Evolutionary conservation across 202 grass and related monocot genomes (phyloP).

Genomic region (Schoenoplectus tabernaemontani): DNA sequence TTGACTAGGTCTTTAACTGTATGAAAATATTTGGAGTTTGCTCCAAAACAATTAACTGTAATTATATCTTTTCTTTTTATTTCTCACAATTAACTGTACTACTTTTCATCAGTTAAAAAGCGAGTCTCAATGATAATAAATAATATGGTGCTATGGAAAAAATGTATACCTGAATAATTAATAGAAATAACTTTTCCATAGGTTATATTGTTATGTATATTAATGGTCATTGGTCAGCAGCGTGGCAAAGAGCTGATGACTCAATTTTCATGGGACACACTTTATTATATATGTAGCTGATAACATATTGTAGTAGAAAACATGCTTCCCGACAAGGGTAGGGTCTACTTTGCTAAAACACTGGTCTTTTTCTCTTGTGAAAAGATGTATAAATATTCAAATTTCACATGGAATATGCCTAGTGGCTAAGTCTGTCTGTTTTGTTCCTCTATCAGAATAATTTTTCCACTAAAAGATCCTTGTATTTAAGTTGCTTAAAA

Average conservation of each 20-base stretch:
- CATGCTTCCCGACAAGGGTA: conserved; percentile 2
- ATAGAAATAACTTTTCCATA: neutral
- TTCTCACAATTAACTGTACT: neutral
- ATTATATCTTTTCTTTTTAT: neutral
- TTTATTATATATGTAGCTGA: neutral
- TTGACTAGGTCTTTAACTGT: too few species aligned
- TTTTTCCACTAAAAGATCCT: neutral
- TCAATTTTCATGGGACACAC: neutral
- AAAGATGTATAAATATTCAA: conserved; percentile 11
- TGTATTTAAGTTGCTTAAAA: neutral
- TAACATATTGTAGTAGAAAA: neutral
- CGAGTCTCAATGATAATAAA: neutral
- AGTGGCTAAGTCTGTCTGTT: neutral
- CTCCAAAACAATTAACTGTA: too few species aligned
- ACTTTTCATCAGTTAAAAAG: neutral
- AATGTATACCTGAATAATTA: neutral
- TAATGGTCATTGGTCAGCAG: too few species aligned
- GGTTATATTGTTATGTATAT: neutral
- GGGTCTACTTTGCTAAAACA: conserved; percentile 1
- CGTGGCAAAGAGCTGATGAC: neutral
- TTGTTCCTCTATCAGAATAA: neutral
- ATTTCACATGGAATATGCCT: conserved; percentile 13
- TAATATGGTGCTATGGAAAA: neutral
- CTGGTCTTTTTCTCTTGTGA: conserved; percentile 19
- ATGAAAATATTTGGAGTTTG: too few species aligned